These are phyloP conservation scores for Neobulgaria alba DNA, from an alignment of 2,329 filamentous ascomycete genomes.

Conservation along the genomic window DNA sequence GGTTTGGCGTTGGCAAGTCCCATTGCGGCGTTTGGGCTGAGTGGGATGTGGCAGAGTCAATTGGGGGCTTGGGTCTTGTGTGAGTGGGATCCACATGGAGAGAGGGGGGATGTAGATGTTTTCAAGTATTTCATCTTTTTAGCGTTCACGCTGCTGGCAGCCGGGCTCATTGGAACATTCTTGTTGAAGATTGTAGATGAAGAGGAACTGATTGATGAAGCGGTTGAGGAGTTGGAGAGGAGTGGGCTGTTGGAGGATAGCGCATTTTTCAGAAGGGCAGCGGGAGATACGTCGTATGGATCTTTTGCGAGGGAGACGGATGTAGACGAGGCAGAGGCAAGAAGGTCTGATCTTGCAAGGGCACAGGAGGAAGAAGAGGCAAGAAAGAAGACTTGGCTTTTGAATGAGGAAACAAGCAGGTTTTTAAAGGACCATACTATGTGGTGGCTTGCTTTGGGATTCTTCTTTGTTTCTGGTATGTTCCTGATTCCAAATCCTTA, in stretches of 20 bases:
- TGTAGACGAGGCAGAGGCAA: constrained; percentile 37
- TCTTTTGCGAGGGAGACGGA: constrained; percentile 36
- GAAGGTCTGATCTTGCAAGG: constrained; percentile 16
- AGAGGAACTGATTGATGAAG: constrained; percentile 79
- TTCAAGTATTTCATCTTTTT: constrained; percentile 86
- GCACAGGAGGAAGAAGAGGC: constrained; percentile 38
- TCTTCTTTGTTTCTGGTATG: constrained; percentile 62
- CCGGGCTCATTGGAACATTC: constrained; percentile 67
- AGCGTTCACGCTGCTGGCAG: constrained; percentile 56
- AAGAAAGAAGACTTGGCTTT: constrained; percentile 77
- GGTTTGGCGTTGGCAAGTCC: constrained; percentile 83
- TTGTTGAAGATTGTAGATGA: constrained; percentile 74
- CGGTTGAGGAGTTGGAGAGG: constrained; percentile 81
- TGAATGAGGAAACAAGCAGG: constrained; percentile 81
- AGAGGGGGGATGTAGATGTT: constrained; percentile 58
- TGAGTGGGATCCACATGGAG: constrained; percentile 57
- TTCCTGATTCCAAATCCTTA: constrained; percentile 1
- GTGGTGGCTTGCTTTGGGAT: constrained; percentile 88
- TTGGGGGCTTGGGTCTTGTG: constrained; percentile 70
- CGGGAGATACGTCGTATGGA: constrained; percentile 42
- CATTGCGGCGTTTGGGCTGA: constrained; percentile 86
- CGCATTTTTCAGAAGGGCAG: constrained; percentile 53
- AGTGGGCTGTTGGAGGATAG: constrained; percentile 75
- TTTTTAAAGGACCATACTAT: constrained; percentile 87
- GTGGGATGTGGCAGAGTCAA: constrained; percentile 94